Base-by-base conservation (phyloP, 2,329 filamentous ascomycete species). In the Paecilomyces formosus region DNA sequence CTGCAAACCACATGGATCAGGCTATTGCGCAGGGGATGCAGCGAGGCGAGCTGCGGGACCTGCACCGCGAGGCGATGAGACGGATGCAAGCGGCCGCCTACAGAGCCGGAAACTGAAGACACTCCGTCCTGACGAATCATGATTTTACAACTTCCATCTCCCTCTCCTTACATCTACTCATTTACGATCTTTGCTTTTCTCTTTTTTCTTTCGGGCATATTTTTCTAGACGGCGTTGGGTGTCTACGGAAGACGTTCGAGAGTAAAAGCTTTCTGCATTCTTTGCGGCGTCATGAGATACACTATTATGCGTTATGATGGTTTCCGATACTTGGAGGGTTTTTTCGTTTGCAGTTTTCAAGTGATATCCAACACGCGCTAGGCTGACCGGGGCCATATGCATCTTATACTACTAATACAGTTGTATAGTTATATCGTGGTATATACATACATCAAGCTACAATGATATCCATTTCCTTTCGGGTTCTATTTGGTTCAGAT, bases 21-120 rank as follows among this genome's bases (percentile, higher is more conserved):
- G 81, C 81, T 39, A 86, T 91, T 66, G 88, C 91, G 63, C 85
- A 88, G 71, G 82, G 85, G 63, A 94, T 95, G 88, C 81, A 90
- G 57, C 85, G 84, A 15, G 87, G 87, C 0, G 85, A 88, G 62
- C 83, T 96, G 78, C 79, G 89, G 55, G 88, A 89, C 53, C 82
- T 87, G 22, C 92, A 97, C 71, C 82, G 88, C 21, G 88, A 92
- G 62, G 89, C 88, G 0, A 82, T 97, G 83, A 81, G 88, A 62
- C 86, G 81, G 71, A 88, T 97, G 86, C 92, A 96, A 70, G 80
- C 80, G 13, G 73, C 76, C 54, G 83, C 81, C 0, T 83, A 82
- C 31, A 39, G 24, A 45, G 15, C 50, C 21, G 22, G 22, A 24
- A 21, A 26, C n/a, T 52, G 11, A 11, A 26, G 2, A 26, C 21